Evolutionary conservation across 1,139 yeast genomes (phyloP).

Genomic region (Entelexis sorbosivorans): DNA sequence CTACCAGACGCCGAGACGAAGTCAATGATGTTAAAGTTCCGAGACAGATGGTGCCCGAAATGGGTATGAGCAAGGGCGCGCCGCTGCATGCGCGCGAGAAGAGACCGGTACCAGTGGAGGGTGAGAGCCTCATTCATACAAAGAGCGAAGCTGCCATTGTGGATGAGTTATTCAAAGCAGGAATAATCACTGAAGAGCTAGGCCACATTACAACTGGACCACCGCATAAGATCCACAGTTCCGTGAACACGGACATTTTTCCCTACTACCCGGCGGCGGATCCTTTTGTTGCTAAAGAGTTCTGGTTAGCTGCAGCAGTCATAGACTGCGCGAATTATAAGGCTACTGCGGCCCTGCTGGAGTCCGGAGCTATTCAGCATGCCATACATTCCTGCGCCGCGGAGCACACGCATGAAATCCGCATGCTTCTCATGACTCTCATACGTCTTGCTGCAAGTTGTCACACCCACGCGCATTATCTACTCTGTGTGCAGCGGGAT

Average conservation of each 20-base stretch:
- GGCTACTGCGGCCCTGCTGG: background rate
- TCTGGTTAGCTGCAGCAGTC: background rate
- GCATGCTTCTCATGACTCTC: constrained; percentile 5
- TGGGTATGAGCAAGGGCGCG: no score
- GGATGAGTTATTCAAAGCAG: background rate
- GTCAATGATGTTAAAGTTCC: no score
- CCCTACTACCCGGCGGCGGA: background rate
- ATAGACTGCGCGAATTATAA: constrained; percentile 9
- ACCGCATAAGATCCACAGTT: background rate
- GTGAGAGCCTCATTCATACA: no score
- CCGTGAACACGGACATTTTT: background rate
- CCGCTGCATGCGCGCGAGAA: no score
- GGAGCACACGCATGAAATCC: background rate
- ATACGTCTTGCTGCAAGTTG: constrained; percentile 10
- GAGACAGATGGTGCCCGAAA: no score
- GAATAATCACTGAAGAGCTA: background rate
- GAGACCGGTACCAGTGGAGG: no score
- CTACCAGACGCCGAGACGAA: no score
- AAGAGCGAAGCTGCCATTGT: background rate
- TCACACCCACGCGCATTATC: background rate
- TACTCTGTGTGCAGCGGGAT: background rate
- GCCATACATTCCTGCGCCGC: background rate
- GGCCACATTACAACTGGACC: background rate
- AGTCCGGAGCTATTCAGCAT: constrained; percentile 6
- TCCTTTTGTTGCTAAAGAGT: background rate